A percentile compares a stretch with the other conserved stretches of the same genome.
Evolutionary conservation across 2,329 filamentous ascomycete genomes (phyloP).

Genomic region (Trichoderma polysporum): DNA sequence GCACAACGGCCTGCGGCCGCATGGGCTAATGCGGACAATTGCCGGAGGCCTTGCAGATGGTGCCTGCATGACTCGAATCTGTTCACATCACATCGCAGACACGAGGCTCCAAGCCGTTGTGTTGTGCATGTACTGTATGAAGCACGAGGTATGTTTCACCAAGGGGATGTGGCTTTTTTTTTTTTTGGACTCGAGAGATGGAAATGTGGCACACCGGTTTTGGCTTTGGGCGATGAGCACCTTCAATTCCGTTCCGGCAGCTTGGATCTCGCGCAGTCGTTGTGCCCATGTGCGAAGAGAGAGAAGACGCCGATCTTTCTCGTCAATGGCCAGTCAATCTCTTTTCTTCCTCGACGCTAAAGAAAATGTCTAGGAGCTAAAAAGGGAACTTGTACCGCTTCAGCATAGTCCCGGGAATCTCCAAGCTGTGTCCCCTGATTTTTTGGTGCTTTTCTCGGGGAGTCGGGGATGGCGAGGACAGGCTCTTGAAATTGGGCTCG

Average conservation of each 20-base stretch:
- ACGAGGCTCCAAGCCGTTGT: neutral
- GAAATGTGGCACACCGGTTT: too few relatives aligned
- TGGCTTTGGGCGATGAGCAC: neutral
- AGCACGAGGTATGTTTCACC: too few relatives aligned
- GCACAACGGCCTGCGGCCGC: constrained; percentile 6
- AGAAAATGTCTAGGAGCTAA: constrained; percentile 7
- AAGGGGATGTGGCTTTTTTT: too few relatives aligned
- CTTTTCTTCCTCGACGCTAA: constrained; percentile 13
- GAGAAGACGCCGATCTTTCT: neutral
- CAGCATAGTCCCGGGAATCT: constrained; percentile 6
- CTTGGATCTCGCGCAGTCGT: neutral
- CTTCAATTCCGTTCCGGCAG: neutral
- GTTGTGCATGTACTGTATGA: neutral
- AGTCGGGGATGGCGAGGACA: constrained; percentile 10
- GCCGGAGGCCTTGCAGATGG: constrained; percentile 16
- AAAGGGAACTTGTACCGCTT: constrained; percentile 13
- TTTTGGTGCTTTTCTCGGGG: neutral
- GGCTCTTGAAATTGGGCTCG: neutral
- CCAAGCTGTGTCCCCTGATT: constrained; percentile 5
- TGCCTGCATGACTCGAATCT: constrained; percentile 14
- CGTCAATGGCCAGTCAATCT: neutral
- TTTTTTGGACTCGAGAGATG: too few relatives aligned
- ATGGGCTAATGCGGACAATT: constrained; percentile 17
- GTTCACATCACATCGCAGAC: constrained; percentile 14
- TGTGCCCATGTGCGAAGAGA: neutral